Evolutionary conservation across 2,329 filamentous ascomycete species (phyloP).

Genomic region (Ophiocordyceps sinensis): DNA sequence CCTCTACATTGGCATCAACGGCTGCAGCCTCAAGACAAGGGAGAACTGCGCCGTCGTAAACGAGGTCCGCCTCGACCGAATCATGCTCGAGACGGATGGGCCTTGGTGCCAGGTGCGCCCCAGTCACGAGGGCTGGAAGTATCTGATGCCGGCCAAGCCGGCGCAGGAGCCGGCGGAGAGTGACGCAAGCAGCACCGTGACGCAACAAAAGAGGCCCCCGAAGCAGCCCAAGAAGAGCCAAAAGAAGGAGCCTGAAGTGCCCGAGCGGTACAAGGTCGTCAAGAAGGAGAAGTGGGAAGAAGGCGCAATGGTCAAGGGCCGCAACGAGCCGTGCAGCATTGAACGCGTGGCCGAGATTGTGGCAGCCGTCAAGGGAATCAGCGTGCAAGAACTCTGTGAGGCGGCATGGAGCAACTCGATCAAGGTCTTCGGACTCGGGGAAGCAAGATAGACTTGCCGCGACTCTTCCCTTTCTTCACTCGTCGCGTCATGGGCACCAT

Average conservation of each 20-base stretch:
- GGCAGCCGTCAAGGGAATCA: slow-evolving; percentile 68
- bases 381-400: slow-evolving; percentile 72
- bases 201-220: slow-evolving; percentile 7
- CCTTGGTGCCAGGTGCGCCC: slow-evolving; percentile 95
- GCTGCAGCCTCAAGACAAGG: slow-evolving; percentile 87
- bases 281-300: slow-evolving; percentile 94
- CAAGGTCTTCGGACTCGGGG: slow-evolving; percentile 58
- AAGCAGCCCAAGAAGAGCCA: slow-evolving; percentile 27
- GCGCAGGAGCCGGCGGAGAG: slow-evolving; percentile 11
- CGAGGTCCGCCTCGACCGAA: slow-evolving; percentile 58
- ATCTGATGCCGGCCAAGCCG: slow-evolving; percentile 32
- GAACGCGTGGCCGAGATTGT: slow-evolving; percentile 78
- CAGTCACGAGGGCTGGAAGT: slow-evolving; percentile 71
- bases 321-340: slow-evolving; percentile 87
- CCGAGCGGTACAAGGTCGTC: slow-evolving; percentile 62
- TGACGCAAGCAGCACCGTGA: slow-evolving; percentile 4
- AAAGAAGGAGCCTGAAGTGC: slow-evolving; percentile 51
- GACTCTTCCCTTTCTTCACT: background rate
- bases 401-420: slow-evolving; percentile 73
- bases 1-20: slow-evolving; percentile 88
- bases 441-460: slow-evolving; percentile 8
- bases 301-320: slow-evolving; percentile 81
- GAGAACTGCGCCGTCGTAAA: slow-evolving; percentile 81
- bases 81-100: slow-evolving; percentile 95
- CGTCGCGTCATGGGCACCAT: background rate